These are phyloP conservation scores for Penicillium macrosclerotiorum DNA, from an alignment of 495 filamentous ascomycete species.

Conservation along the genomic window DNA sequence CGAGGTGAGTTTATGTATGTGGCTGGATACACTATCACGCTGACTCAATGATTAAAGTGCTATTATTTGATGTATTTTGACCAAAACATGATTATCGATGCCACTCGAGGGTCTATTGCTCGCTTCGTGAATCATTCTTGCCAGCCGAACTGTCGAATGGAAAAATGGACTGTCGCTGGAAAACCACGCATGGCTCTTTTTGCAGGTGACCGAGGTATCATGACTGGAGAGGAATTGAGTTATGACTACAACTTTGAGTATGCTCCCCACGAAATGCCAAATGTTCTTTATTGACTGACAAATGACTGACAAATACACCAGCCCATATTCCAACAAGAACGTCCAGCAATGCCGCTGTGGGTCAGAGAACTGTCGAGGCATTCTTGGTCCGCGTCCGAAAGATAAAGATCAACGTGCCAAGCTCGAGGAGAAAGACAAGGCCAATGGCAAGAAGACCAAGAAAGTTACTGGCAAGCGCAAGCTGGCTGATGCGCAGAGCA, in stretches of 20 bases:
- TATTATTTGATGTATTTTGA: conserved; percentile 99
- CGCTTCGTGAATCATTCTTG: conserved; percentile 98
- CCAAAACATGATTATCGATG: conserved; percentile 98
- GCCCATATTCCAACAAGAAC: conserved; percentile 75
- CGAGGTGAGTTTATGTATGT: conserved; percentile 57
- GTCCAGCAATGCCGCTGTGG: conserved; percentile 83
- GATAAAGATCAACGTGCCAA: conserved; percentile 45
- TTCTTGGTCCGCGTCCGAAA: conserved; percentile 71
- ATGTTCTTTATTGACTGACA: too few species aligned
- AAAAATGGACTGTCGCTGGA: conserved; percentile 94
- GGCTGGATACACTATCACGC: background rate
- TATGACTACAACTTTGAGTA: conserved; percentile 99
- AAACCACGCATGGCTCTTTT: conserved; percentile 97
- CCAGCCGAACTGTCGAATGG: conserved; percentile 94
- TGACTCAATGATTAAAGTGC: conserved; percentile 53
- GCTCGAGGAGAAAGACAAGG: conserved; percentile 27
- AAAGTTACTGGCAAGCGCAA: conserved; percentile 31
- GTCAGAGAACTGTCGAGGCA: conserved; percentile 69
- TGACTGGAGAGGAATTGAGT: conserved; percentile 94
- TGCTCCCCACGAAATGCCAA: conserved; percentile 22
- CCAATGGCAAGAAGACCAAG: conserved; percentile 42
- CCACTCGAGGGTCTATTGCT: conserved; percentile 90
- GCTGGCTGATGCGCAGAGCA: conserved; percentile 19
- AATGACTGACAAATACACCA: conserved; percentile 17
- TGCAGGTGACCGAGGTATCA: conserved; percentile 82